A percentile compares a stretch with the other conserved stretches of the same genome.
Conservation (phyloP, 1,284 basidiomycete genomes). For the Mycocalia duriaeana region DNA sequence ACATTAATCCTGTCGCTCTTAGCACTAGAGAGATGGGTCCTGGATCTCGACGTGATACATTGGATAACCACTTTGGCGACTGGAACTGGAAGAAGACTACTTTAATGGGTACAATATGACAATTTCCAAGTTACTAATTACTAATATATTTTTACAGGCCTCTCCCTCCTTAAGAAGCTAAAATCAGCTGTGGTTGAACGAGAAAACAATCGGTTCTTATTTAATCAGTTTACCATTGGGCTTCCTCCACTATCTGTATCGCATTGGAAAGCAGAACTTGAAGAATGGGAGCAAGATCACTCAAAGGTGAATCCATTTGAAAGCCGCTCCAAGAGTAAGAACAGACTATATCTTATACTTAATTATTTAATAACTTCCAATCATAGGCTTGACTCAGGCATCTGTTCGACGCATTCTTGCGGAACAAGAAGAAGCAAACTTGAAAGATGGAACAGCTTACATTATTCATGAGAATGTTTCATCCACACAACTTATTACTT, state of each 20-base stretch:
- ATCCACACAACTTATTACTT: conserved; percentile 16
- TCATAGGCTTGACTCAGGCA: conserved; percentile 11
- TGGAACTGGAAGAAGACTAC: conserved; percentile 22
- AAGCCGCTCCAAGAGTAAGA: conserved; percentile 5
- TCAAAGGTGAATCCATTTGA: conserved; percentile 12
- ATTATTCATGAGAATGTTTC: conserved; percentile 17
- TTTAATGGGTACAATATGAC: conserved; percentile 12
- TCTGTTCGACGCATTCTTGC: conserved; percentile 16
- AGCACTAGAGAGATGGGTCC: conserved; percentile 28
- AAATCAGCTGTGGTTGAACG: conserved; percentile 10
- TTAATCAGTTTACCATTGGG: conserved; percentile 8
- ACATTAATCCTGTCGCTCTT: conserved; percentile 16
- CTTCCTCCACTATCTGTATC: background rate
- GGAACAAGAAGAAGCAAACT: conserved; percentile 11
- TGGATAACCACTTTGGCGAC: conserved; percentile 25
- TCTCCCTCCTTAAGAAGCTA: conserved; percentile 12
- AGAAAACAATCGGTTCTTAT: conserved; percentile 4
- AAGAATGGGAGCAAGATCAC: conserved; percentile 14
- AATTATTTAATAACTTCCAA: background rate
- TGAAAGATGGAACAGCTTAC: conserved; percentile 5
- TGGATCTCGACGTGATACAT: conserved; percentile 19
- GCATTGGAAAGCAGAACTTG: conserved; percentile 9
- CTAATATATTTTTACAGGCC: conserved; percentile 4
- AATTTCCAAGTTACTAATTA: background rate
- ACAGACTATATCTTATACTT: background rate